Evolutionary conservation across 768 basidiomycete species (phyloP).

Genomic region (Boletus bicolor): DNA sequence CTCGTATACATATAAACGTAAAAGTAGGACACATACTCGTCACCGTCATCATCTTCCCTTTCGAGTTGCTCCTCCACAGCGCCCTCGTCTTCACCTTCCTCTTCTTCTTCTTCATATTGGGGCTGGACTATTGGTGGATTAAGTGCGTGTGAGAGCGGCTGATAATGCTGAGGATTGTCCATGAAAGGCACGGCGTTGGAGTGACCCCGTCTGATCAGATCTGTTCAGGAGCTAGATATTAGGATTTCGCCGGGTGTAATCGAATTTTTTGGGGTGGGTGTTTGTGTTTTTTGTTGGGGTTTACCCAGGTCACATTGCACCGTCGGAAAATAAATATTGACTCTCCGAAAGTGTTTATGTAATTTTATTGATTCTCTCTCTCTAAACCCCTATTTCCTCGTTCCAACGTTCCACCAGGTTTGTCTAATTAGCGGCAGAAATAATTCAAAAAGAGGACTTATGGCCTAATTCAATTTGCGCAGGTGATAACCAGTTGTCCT

Average conservation of each 20-base stretch:
- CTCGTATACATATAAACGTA: conserved; percentile 2
- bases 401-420: too few species aligned
- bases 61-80: conserved; percentile 65
- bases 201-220: conserved; percentile 17
- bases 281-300: conserved; percentile 28
- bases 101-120: conserved; percentile 52
- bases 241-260: conserved; percentile 31
- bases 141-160: conserved; percentile 76
- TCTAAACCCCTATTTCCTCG: too few species aligned
- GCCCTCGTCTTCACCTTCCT: conserved; percentile 76
- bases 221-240: conserved; percentile 24
- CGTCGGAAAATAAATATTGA: conserved; percentile 27
- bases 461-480: too few species aligned
- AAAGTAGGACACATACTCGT: conserved; percentile 27
- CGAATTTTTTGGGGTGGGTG: conserved; percentile 30
- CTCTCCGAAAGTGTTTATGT: conserved; percentile 20
- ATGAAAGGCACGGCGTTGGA: conserved; percentile 22
- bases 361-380: conserved; percentile 1
- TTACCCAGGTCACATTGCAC: conserved; percentile 25
- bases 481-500: too few species aligned
- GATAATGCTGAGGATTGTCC: conserved; percentile 78
- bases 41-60: conserved; percentile 43
- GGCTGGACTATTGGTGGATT: conserved; percentile 46
- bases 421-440: too few species aligned
- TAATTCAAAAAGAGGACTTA: too few species aligned